Conservation (phyloP, 2,329 filamentous ascomycete species). For the Fusarium siculi region DNA sequence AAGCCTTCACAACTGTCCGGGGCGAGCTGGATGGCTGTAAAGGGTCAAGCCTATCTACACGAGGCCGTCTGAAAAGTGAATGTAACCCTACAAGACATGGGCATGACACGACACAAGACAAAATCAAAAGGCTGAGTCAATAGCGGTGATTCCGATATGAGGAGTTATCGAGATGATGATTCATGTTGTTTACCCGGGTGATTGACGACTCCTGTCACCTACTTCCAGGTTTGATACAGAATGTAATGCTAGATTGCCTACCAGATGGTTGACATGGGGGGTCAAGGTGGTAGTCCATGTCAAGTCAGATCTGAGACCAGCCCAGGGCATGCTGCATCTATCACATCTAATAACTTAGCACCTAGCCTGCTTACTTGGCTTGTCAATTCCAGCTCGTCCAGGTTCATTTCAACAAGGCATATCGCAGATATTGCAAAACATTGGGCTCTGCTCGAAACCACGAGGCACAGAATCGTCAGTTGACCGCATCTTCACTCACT, state of each 20-base stretch:
- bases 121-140: conserved; percentile 32
- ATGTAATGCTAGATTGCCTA: conserved; percentile 9
- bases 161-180: conserved; percentile 14
- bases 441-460: background rate
- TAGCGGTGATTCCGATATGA: conserved; percentile 31
- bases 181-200: background rate
- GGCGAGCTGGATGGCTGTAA: conserved; percentile 44
- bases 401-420: conserved; percentile 28
- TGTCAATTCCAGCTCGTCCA: conserved; percentile 28
- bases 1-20: conserved; percentile 34
- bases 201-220: background rate
- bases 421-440: conserved; percentile 5
- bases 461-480: conserved; percentile 8
- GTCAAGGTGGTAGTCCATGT: background rate
- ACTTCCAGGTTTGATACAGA: background rate
- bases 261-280: background rate
- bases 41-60: conserved; percentile 32
- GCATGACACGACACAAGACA: conserved; percentile 5
- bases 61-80: conserved; percentile 39
- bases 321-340: conserved; percentile 13
- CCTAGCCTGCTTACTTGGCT: conserved; percentile 5
- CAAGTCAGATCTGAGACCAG: conserved; percentile 20
- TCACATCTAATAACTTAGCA: background rate
- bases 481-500: conserved; percentile 4
- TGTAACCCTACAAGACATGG: conserved; percentile 29